Percentiles rank a stretch among this genome's conserved stretches.
These are phyloP conservation scores for Cyclocybe cylindracea DNA, from an alignment of 768 basidiomycete species.

Conservation along the genomic window DNA sequence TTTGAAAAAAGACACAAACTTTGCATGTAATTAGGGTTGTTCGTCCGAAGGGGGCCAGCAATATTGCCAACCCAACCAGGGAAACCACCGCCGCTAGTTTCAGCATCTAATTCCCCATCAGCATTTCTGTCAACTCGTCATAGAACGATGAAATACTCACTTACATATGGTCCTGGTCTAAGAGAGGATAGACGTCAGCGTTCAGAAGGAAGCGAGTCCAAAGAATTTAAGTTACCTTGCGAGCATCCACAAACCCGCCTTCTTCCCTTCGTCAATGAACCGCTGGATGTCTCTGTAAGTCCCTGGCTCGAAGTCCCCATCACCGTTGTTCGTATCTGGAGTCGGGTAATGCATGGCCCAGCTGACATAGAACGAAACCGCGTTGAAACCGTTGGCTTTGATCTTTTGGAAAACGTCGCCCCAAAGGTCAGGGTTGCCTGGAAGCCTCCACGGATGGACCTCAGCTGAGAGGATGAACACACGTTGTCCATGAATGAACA, in stretches of 20 bases:
- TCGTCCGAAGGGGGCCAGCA: constrained; percentile 48
- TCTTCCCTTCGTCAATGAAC: constrained; percentile 52
- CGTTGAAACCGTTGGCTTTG: constrained; percentile 62
- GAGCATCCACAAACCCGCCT: constrained; percentile 57
- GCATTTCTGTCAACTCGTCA: not conserved
- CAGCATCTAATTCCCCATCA: constrained; percentile 32
- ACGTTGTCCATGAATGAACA: constrained; percentile 58
- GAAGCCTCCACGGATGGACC: constrained; percentile 60
- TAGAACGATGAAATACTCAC: constrained; percentile 22
- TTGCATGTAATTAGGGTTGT: constrained; percentile 48
- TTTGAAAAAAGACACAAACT: constrained; percentile 22
- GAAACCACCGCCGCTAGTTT: constrained; percentile 57
- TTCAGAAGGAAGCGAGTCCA: not conserved
- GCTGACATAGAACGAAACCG: constrained; percentile 60
- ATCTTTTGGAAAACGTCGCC: constrained; percentile 63
- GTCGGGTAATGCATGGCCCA: constrained; percentile 60
- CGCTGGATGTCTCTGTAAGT: constrained; percentile 54
- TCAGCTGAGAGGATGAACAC: constrained; percentile 63
- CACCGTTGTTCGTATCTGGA: constrained; percentile 39
- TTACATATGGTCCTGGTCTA: constrained; percentile 57
- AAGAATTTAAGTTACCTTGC: constrained; percentile 35
- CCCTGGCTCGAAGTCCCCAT: constrained; percentile 48
- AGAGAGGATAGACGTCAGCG: not conserved
- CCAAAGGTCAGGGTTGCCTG: constrained; percentile 53
- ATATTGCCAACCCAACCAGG: constrained; percentile 62